Evolutionary conservation across 352 stramenopile species (phyloP).

Genomic region (Phytopythium litorale): DNA sequence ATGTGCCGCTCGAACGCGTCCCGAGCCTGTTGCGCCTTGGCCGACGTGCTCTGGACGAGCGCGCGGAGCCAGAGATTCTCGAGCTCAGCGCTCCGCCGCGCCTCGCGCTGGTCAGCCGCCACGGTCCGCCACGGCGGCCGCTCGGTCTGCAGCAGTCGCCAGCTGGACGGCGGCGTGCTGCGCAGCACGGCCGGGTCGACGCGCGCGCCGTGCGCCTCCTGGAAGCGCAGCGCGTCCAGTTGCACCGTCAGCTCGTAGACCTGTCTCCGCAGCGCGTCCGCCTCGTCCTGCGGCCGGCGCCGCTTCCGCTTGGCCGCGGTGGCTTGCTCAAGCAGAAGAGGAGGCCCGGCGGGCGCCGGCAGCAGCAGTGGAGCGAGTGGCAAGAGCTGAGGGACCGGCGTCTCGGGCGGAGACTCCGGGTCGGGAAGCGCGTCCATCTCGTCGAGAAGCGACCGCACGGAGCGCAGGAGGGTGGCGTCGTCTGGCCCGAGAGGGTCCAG

Average conservation of each 20-base stretch:
- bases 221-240: slow-evolving; percentile 4
- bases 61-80: slow-evolving; percentile 3
- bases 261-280: slow-evolving; percentile 2
- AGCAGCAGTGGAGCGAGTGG: background rate
- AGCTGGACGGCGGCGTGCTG: background rate
- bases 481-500: background rate
- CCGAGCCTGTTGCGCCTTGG: background rate
- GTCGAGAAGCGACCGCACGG: background rate
- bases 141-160: background rate
- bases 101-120: background rate
- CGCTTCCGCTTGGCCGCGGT: background rate
- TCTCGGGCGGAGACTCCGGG: background rate
- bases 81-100: background rate
- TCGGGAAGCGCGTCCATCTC: background rate
- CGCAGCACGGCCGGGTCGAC: background rate
- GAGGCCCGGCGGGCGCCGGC: background rate
- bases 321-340: background rate
- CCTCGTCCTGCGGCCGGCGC: slow-evolving; percentile 4
- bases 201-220: background rate
- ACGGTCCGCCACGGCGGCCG: background rate
- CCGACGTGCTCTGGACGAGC: background rate
- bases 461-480: background rate
- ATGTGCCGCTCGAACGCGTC: background rate
- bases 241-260: slow-evolving; percentile 1
- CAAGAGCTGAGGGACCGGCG: background rate